Percentiles rank a stretch among this genome's conserved stretches.
phyloP scores from a whole-genome alignment of 2,329 filamentous ascomycete genomes.

The Hymenotorrendiella dingleyae region DNA sequence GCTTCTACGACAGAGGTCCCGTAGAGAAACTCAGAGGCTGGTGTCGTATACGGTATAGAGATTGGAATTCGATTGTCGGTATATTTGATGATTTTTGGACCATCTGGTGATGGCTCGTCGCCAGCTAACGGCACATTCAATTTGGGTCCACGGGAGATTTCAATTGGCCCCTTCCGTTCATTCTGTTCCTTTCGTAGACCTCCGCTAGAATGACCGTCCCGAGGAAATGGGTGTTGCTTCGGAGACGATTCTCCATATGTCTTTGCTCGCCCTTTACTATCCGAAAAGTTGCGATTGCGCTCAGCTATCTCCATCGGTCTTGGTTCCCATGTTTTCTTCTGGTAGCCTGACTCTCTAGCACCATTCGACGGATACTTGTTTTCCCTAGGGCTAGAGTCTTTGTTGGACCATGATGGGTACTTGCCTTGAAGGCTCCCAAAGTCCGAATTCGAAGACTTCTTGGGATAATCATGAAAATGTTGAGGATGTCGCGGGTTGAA shows the following conservation, averaged over 20 bases:
- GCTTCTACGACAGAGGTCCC: conserved; percentile 76
- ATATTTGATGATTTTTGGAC: neutral
- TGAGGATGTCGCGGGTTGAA: conserved; percentile 1
- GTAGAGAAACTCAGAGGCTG: conserved; percentile 88
- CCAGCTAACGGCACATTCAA: too few relatives aligned
- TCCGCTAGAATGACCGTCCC: too few relatives aligned
- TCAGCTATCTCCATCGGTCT: conserved; percentile 2
- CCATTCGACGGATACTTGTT: neutral
- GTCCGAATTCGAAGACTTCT: neutral
- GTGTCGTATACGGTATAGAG: conserved; percentile 65
- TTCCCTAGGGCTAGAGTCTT: neutral
- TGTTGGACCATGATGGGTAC: too few relatives aligned
- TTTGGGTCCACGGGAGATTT: neutral
- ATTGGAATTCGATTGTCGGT: conserved; percentile 26
- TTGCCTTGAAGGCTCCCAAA: neutral
- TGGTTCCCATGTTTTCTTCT: neutral
- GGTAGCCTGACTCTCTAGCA: neutral
- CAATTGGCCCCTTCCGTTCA: neutral
- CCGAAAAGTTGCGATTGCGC: too few relatives aligned
- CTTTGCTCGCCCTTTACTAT: too few relatives aligned
- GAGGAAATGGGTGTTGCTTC: too few relatives aligned
- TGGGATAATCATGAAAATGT: neutral
- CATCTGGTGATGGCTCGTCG: neutral
- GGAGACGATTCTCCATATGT: too few relatives aligned
- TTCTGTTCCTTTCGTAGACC: too few relatives aligned